Conservation (phyloP, 2,329 filamentous ascomycete genomes). For the Neonectria faginata region DNA sequence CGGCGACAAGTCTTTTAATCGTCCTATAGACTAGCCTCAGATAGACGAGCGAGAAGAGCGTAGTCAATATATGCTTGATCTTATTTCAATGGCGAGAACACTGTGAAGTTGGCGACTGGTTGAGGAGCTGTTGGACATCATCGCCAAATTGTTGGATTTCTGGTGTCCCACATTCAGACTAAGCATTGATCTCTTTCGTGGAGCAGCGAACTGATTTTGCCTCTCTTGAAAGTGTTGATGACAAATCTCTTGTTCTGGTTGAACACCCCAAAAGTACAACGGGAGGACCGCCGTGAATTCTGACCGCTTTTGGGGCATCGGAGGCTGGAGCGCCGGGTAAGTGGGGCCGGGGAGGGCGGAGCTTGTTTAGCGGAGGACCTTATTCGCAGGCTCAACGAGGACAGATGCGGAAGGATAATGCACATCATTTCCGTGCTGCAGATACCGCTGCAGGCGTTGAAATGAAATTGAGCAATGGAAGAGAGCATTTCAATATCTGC, state of each 20-base stretch:
- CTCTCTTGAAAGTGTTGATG: not conserved
- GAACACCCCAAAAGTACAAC: not conserved
- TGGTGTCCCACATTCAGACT: not conserved
- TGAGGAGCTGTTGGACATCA: not conserved
- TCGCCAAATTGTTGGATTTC: not conserved
- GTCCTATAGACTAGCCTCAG: not conserved
- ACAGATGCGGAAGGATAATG: not conserved
- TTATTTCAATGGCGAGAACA: not conserved
- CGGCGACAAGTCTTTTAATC: not conserved
- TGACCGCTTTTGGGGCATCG: constrained; percentile 19
- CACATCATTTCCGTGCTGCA: not conserved
- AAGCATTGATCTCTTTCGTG: not conserved
- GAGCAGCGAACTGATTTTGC: not conserved
- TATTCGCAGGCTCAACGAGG: not conserved
- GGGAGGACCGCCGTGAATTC: constrained; percentile 3
- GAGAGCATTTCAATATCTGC: not conserved
- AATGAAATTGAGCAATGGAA: not conserved
- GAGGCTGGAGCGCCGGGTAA: constrained; percentile 20
- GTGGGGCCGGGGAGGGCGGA: constrained; percentile 28
- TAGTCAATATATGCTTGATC: not conserved
- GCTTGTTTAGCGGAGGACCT: constrained; percentile 27
- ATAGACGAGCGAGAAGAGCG: not conserved
- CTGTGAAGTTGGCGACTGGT: too few relatives aligned
- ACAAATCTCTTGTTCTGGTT: not conserved
- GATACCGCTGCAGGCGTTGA: not conserved